A percentile compares a stretch with the other conserved stretches of the same genome.
These are phyloP conservation scores for Thermothielavioides terrestris DNA, from an alignment of 495 filamentous ascomycete species.

Conservation along the genomic window DNA sequence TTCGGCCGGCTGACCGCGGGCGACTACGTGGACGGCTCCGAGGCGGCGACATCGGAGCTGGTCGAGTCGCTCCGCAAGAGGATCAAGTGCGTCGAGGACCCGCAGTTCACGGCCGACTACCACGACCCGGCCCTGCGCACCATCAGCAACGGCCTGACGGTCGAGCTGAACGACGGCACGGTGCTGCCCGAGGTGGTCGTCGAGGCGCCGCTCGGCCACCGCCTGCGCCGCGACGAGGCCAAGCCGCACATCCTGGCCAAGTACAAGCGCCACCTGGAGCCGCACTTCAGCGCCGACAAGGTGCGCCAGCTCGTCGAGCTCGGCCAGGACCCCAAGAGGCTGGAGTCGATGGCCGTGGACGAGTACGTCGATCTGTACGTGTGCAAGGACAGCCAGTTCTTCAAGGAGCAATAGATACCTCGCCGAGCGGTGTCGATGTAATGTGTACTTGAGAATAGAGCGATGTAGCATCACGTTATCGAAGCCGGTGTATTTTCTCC, in stretches of 20 bases:
- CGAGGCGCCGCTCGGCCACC: constrained; percentile 91
- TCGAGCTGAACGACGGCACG: constrained; percentile 92
- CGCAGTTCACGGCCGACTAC: constrained; percentile 88
- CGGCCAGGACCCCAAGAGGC: constrained; percentile 58
- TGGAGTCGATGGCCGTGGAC: constrained; percentile 78
- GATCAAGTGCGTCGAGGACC: constrained; percentile 93
- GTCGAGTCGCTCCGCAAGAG: constrained; percentile 83
- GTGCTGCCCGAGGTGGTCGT: constrained; percentile 84
- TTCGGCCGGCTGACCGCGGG: constrained; percentile 84
- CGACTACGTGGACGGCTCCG: constrained; percentile 86
- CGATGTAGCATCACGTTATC: no score
- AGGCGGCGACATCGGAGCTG: constrained; percentile 82
- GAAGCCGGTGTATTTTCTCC: no score
- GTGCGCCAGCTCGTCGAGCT: constrained; percentile 72
- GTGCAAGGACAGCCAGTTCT: constrained; percentile 47
- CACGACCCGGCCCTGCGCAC: constrained; percentile 86
- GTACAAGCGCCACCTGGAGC: constrained; percentile 83
- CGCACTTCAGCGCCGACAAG: constrained; percentile 66
- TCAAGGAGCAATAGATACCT: constrained; percentile 18
- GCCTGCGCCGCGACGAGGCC: constrained; percentile 84
- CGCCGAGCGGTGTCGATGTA: background rate
- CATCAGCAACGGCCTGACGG: constrained; percentile 91
- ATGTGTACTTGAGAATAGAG: background rate
- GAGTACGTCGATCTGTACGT: constrained; percentile 92
- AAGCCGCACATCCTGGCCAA: constrained; percentile 93